phyloP scores from a whole-genome alignment of 2,329 filamentous ascomycete species.

The Graphiopsis chlorocephala region DNA sequence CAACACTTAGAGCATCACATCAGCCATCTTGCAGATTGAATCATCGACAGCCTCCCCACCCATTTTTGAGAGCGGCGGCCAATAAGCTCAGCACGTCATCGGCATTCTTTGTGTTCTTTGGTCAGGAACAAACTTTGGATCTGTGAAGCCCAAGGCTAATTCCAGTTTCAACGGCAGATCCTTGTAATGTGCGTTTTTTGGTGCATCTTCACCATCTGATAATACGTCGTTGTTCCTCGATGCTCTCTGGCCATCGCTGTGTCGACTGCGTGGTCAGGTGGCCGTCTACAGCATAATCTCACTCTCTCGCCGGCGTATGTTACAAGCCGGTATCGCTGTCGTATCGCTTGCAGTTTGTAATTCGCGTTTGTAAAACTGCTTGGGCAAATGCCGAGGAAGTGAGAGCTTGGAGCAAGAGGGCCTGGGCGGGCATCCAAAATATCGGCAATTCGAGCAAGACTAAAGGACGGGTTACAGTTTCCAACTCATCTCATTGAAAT shows the following conservation, averaged over 20 bases:
- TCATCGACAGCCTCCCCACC: not conserved
- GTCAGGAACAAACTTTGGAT: conserved; percentile 8
- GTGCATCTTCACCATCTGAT: not conserved
- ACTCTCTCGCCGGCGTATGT: not conserved
- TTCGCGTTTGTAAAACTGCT: conserved; percentile 2
- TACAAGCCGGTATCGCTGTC: conserved; percentile 1
- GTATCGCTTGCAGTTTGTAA: not conserved
- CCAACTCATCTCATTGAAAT: no score
- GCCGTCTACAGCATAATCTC: not conserved
- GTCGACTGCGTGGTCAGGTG: not conserved
- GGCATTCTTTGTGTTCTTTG: not conserved
- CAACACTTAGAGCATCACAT: not conserved
- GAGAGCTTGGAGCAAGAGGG: no score
- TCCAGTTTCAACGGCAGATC: not conserved
- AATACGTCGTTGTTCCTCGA: not conserved
- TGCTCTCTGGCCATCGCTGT: not conserved
- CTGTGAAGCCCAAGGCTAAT: conserved; percentile 1
- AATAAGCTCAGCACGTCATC: conserved; percentile 3
- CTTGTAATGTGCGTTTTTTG: not conserved
- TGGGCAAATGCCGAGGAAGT: not conserved
- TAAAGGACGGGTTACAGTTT: not conserved
- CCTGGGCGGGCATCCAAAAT: not conserved
- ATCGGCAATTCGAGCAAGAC: not conserved
- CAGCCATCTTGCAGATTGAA: not conserved
- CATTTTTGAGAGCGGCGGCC: conserved; percentile 2